A percentile compares a stretch with the other conserved stretches of the same genome.
These are phyloP conservation scores for Backusella sp. DNA, from an alignment of 192 early-diverging fungal genomes.

Conservation along the genomic window DNA sequence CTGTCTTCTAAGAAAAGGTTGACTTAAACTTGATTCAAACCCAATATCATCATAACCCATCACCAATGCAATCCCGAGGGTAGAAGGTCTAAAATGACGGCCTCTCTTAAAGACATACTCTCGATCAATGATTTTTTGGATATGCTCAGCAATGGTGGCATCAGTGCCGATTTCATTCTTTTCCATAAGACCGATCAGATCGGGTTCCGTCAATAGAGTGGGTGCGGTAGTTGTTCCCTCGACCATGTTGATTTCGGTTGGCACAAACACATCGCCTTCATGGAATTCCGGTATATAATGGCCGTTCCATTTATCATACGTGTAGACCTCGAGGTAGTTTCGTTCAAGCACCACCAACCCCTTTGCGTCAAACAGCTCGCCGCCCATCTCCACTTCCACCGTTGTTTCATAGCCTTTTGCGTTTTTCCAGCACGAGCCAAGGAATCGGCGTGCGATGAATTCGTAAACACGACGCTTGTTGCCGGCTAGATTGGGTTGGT, in stretches of 20 bases:
- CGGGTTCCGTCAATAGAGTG: slow-evolving; percentile 75
- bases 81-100: slow-evolving; percentile 66
- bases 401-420: slow-evolving; percentile 85
- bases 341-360: slow-evolving; percentile 77
- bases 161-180: slow-evolving; percentile 95
- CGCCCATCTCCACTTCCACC: slow-evolving; percentile 65
- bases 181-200: slow-evolving; percentile 91
- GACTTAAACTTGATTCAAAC: slow-evolving; percentile 82
- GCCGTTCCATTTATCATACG: slow-evolving; percentile 87
- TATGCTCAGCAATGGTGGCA: slow-evolving; percentile 95
- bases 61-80: slow-evolving; percentile 84
- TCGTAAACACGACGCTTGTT: slow-evolving; percentile 81
- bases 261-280: slow-evolving; percentile 66
- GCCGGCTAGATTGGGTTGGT: slow-evolving; percentile 53
- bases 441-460: slow-evolving; percentile 82
- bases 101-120: slow-evolving; percentile 79
- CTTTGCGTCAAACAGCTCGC: slow-evolving; percentile 74
- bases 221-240: slow-evolving; percentile 70
- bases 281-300: slow-evolving; percentile 70
- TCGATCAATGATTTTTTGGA: slow-evolving; percentile 87
- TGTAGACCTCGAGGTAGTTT: slow-evolving; percentile 93
- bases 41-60: slow-evolving; percentile 86
- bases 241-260: slow-evolving; percentile 65
- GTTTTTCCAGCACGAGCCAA: slow-evolving; percentile 90
- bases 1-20: slow-evolving; percentile 82